These are phyloP conservation scores for Alisma plantagoaquatica DNA, from an alignment of 106 monocot genomes.

Conservation along the genomic window DNA sequence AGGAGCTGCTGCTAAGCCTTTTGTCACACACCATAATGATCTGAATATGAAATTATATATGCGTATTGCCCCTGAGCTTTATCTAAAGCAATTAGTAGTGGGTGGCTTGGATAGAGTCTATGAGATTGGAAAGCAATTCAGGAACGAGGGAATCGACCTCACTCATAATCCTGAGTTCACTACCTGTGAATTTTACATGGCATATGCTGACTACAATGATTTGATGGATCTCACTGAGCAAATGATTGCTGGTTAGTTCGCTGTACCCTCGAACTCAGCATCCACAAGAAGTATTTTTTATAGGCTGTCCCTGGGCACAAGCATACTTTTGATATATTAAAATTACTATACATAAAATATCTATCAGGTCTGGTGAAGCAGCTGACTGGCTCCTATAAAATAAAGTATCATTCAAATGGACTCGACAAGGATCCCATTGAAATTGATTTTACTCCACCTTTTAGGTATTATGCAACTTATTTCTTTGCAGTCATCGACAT, in stretches of 20 bases:
- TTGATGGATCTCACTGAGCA: constrained; percentile 77
- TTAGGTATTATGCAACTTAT: constrained; percentile 35
- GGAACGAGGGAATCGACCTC: constrained; percentile 96
- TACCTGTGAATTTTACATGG: constrained; percentile 98
- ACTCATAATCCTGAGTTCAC: constrained; percentile 99
- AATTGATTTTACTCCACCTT: constrained; percentile 89
- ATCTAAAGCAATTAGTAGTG: constrained; percentile 79
- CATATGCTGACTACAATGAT: constrained; percentile 95
- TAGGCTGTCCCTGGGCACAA: too few species aligned
- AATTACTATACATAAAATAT: constrained; percentile 2
- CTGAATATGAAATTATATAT: constrained; percentile 85
- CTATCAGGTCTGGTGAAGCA: constrained; percentile 69
- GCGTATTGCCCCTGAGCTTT: constrained; percentile 93
- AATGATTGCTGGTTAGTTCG: constrained; percentile 82
- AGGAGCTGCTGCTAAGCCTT: constrained; percentile 91
- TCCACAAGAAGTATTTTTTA: too few species aligned
- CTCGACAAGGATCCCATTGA: constrained; percentile 71
- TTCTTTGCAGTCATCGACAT: too few species aligned
- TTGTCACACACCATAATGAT: constrained; percentile 88
- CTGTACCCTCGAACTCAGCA: too few species aligned
- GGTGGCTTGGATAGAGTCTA: constrained; percentile 89
- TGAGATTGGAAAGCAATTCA: constrained; percentile 96
- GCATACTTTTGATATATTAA: constrained; percentile 6
- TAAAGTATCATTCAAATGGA: constrained; percentile 74
- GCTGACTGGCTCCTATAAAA: constrained; percentile 75